Conservation (phyloP, 2,329 filamentous ascomycete genomes). For the Cryphonectria parasitica region DNA sequence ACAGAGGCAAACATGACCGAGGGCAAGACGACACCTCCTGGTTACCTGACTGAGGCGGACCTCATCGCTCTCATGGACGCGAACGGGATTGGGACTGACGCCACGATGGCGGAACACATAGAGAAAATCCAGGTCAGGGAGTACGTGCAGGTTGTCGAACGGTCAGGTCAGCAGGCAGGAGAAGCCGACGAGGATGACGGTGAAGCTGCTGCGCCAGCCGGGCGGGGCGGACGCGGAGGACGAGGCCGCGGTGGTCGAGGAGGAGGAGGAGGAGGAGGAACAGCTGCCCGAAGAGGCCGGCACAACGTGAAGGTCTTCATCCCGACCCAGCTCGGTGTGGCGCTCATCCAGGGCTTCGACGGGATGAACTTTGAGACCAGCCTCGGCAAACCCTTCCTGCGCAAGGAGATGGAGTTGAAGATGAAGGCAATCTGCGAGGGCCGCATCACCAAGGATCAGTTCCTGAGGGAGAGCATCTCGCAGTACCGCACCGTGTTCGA, state of each 20-base stretch:
- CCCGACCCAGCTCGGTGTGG: slow-evolving; percentile 87
- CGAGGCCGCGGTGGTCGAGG: slow-evolving; percentile 52
- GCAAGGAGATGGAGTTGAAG: slow-evolving; percentile 96
- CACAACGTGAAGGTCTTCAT: slow-evolving; percentile 80
- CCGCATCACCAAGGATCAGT: slow-evolving; percentile 70
- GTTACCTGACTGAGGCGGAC: slow-evolving; percentile 92
- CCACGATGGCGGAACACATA: slow-evolving; percentile 99
- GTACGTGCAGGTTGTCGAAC: slow-evolving; percentile 73
- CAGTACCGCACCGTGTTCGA: slow-evolving; percentile 88
- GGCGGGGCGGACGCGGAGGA: slow-evolving; percentile 48
- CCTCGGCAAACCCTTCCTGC: slow-evolving; percentile 90
- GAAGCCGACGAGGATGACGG: slow-evolving; percentile 45
- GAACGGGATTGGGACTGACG: slow-evolving; percentile 97
- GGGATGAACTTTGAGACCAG: slow-evolving; percentile 91
- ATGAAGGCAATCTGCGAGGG: slow-evolving; percentile 98
- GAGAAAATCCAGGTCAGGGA: slow-evolving; percentile 89
- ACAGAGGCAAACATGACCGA: slow-evolving; percentile 87
- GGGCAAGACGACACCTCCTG: slow-evolving; percentile 84
- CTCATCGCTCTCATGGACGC: slow-evolving; percentile 97
- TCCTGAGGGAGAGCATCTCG: slow-evolving; percentile 80
- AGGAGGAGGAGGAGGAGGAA: slow-evolving; percentile 45
- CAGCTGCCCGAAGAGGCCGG: slow-evolving; percentile 48
- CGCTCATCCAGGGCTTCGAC: slow-evolving; percentile 92
- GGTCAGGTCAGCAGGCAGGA: slow-evolving; percentile 39
- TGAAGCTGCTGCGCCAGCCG: slow-evolving; percentile 43